These are phyloP conservation scores for Corylus americana DNA, from an alignment of 306 rosid species.

Conservation along the genomic window DNA sequence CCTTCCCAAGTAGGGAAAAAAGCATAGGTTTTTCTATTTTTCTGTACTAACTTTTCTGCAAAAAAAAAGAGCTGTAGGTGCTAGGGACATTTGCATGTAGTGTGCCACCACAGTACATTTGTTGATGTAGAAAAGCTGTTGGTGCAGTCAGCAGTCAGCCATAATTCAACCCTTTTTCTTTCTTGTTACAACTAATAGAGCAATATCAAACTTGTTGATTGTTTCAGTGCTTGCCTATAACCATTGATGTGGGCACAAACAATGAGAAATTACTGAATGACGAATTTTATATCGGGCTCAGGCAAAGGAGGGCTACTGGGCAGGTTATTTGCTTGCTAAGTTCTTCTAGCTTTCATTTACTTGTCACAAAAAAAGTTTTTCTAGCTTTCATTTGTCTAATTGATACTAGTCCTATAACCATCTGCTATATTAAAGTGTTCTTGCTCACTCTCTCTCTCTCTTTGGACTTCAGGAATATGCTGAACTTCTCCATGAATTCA, in stretches of 20 bases:
- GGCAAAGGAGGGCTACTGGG: constrained; percentile 86
- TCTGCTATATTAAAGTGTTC: constrained; percentile 13
- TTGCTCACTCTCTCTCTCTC: constrained; percentile 2
- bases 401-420: neutral
- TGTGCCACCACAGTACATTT: no score
- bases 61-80: neutral
- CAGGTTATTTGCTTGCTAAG: constrained; percentile 50
- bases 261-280: constrained; percentile 80
- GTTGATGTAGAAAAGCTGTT: no score
- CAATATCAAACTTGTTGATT: constrained; percentile 14
- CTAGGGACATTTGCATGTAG: neutral
- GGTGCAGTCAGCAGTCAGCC: no score
- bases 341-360: constrained; percentile 11
- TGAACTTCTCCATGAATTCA: constrained; percentile 84
- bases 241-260: constrained; percentile 99
- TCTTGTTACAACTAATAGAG: constrained; percentile 5
- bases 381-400: constrained; percentile 15
- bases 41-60: no score
- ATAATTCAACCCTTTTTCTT: neutral
- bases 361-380: neutral
- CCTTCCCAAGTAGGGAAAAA: neutral
- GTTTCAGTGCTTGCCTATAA: constrained; percentile 92
- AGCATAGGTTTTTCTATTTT: neutral
- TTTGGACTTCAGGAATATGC: constrained; percentile 65
- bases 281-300: constrained; percentile 91